Evolutionary conservation across 2,329 filamentous ascomycete species (phyloP), one percentile per base, ranked within the genome.

Genomic region (Botrytis porri): DNA sequence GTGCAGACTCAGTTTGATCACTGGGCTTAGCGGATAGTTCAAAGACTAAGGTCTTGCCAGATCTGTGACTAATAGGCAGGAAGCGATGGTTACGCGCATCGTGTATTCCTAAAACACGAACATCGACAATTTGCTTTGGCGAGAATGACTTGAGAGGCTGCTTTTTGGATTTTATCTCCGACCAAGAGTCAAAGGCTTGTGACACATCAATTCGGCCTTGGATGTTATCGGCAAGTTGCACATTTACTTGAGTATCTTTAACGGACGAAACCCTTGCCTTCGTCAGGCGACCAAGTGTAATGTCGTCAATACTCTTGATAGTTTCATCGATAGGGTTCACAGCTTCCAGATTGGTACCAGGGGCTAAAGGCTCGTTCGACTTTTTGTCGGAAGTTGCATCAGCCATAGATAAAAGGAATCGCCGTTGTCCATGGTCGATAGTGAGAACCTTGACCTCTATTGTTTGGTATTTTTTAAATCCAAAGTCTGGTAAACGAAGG

Each of bases 151-250:
- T 85, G n/a, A 98, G 85, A 1, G 96, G 95, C 41, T 89, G 86
- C 82, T 95, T 97, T 73, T 90, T 88, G 80, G 98, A 90, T 72
- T 89, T 86, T 78, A 99, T 96, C 61, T 95, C 91, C 64, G 97
- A 92, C 91, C 92, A 98, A 18, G 86, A 86, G 81, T 98, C 93
- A 81, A 97, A 99, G 20, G 95, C 84, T 81, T 98, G 94, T 1
- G 96, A 97, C 9, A 96, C 89, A 80, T 98, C 95, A 74, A 99
- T 90, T 29, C 96, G 93, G n/a, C 95, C 96, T 80, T 97, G 93
- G 14, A 97, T 86, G 76, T 94, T 94, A 79, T 97, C 93, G 61
- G 93, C 92, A 69, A 98, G 86, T 77, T 93, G 89, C 9, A 99
- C 94, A 77, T 98, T 98, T 72, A 98, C 85, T 81, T 99, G 96